These are phyloP conservation scores for Pilatotrama ljubarskyi DNA, from an alignment of 768 basidiomycete species.

Conservation along the genomic window DNA sequence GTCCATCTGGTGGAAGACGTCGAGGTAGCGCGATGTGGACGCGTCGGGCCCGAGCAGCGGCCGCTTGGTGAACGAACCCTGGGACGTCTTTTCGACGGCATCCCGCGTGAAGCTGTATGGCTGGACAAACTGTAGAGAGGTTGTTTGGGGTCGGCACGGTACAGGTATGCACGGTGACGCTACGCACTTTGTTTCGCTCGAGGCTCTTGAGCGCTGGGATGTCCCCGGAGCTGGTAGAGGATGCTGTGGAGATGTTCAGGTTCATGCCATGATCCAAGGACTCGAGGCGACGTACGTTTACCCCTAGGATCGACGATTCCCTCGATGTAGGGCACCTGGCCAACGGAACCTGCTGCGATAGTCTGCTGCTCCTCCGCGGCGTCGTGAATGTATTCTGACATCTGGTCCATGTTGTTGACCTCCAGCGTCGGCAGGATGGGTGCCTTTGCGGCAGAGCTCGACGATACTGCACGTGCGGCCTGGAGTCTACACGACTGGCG, in stretches of 20 bases:
- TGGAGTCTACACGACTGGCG: slow-evolving; percentile 2
- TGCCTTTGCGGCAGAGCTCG: neutral
- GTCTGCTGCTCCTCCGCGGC: slow-evolving; percentile 3
- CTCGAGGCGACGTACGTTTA: no score
- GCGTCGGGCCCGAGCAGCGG: slow-evolving; percentile 57
- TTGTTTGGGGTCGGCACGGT: neutral
- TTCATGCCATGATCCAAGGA: no score
- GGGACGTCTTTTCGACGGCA: slow-evolving; percentile 12
- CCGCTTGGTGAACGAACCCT: slow-evolving; percentile 20
- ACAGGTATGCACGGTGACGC: slow-evolving; percentile 20
- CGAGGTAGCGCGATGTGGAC: slow-evolving; percentile 52
- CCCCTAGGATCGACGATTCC: neutral
- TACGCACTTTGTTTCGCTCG: slow-evolving; percentile 13
- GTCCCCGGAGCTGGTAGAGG: neutral
- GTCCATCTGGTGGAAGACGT: slow-evolving; percentile 69
- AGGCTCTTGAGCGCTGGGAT: slow-evolving; percentile 26
- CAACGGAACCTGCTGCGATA: neutral
- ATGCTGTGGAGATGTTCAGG: no score
- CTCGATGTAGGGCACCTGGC: neutral
- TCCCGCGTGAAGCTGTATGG: slow-evolving; percentile 46
- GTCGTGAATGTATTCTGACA: neutral
- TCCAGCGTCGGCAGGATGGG: neutral
- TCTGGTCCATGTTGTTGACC: neutral
- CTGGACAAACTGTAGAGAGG: slow-evolving; percentile 43
- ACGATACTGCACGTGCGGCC: slow-evolving; percentile 4